phyloP scores from a whole-genome alignment of 352 stramenopile genomes.

The Globisporangium cystogenes region DNA sequence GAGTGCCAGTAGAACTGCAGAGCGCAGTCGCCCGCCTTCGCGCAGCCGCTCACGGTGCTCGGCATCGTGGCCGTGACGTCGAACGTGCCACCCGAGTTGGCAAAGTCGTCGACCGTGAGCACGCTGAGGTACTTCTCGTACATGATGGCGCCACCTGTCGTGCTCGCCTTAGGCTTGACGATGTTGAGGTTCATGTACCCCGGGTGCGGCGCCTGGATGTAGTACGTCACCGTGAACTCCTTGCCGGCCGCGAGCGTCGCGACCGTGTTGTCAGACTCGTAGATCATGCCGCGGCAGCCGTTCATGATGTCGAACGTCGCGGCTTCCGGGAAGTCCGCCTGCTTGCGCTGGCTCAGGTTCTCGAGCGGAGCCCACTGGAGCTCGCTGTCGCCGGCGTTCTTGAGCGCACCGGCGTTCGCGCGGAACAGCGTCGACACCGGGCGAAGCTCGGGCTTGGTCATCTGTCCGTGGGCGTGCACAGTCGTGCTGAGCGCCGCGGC shows the following conservation, averaged over 20 bases:
- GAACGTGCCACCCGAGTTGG: constrained; percentile 20
- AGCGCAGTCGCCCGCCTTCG: constrained; percentile 31
- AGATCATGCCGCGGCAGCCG: constrained; percentile 49
- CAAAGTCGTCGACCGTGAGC: constrained; percentile 41
- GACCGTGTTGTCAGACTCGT: constrained; percentile 36
- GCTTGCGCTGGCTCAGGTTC: constrained; percentile 42
- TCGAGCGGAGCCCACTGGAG: constrained; percentile 47
- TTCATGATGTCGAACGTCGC: constrained; percentile 55
- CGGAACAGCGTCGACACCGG: constrained; percentile 27
- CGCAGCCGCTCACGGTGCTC: constrained; percentile 34
- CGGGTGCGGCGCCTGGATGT: constrained; percentile 52
- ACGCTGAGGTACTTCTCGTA: constrained; percentile 26
- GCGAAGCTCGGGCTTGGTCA: constrained; percentile 15
- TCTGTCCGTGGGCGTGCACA: constrained; percentile 18
- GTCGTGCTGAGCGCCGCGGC: not conserved
- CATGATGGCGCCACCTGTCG: constrained; percentile 33
- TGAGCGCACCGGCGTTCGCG: constrained; percentile 31
- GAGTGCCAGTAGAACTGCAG: constrained; percentile 66
- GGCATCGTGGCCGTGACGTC: constrained; percentile 31
- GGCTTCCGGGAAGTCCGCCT: constrained; percentile 30
- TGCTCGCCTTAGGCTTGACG: constrained; percentile 34
- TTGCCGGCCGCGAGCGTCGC: constrained; percentile 32
- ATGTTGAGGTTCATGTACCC: constrained; percentile 47
- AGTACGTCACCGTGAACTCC: constrained; percentile 41
- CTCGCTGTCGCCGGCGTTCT: constrained; percentile 42